These are phyloP conservation scores for Acanthamoeba triangularis DNA, from an alignment of 208 protist genomes.

Conservation along the genomic window DNA sequence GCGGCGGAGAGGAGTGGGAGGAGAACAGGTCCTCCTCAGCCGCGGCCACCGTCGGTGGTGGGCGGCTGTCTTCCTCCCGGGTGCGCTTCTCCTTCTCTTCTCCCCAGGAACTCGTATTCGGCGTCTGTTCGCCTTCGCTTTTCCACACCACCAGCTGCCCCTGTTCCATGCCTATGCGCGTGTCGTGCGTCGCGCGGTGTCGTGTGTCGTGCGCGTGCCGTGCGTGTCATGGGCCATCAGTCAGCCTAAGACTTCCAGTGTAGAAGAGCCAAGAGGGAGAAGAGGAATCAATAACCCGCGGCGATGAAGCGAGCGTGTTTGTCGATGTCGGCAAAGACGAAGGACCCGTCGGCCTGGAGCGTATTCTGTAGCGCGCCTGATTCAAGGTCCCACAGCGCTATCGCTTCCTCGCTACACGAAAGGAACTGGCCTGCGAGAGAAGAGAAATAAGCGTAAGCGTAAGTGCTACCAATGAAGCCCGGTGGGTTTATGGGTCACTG, in stretches of 20 bases:
- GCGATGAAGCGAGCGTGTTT: neutral
- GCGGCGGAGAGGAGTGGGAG: neutral
- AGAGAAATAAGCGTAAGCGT: no score
- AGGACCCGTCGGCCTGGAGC: neutral
- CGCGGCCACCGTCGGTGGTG: neutral
- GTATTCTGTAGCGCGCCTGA: neutral
- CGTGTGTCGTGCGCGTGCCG: no score
- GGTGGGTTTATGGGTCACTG: no score
- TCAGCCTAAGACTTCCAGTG: neutral
- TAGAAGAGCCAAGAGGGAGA: neutral
- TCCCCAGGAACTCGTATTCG: neutral
- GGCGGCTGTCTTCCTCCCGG: neutral
- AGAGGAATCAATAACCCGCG: no score
- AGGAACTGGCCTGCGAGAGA: neutral
- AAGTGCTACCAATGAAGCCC: no score
- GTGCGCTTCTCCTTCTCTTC: neutral
- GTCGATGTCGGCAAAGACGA: constrained; percentile 29
- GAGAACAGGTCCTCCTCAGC: neutral
- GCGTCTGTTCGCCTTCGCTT: neutral
- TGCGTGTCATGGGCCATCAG: neutral
- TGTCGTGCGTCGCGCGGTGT: no score
- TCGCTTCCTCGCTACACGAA: neutral
- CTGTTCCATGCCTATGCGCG: neutral
- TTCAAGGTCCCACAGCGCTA: neutral
- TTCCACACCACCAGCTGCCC: neutral